Evolutionary conservation across 768 basidiomycete species (phyloP).

Genomic region (Nidularia pulvinata): DNA sequence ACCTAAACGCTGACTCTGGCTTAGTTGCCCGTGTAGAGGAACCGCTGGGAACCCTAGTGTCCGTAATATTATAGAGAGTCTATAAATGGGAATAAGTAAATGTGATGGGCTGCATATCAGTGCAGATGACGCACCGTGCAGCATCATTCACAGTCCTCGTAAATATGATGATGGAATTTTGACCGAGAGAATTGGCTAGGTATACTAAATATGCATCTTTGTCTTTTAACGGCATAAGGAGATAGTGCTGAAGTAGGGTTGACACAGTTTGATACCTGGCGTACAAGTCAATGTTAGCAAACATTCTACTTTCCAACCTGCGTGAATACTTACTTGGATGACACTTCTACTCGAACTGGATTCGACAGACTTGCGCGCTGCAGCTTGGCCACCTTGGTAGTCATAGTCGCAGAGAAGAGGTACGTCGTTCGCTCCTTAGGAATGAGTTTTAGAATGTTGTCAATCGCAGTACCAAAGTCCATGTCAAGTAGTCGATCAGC

Average conservation of each 20-base stretch:
- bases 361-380: conserved; percentile 93
- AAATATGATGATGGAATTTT: conserved; percentile 95
- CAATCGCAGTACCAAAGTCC: conserved; percentile 95
- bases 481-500: conserved; percentile 95
- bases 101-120: not conserved
- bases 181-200: conserved; percentile 84
- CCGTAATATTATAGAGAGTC: conserved; percentile 87
- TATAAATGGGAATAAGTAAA: conserved; percentile 16
- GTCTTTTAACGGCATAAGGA: conserved; percentile 88
- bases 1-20: conserved; percentile 91
- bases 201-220: conserved; percentile 93
- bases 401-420: conserved; percentile 99
- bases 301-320: no score
- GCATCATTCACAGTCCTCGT: conserved; percentile 96
- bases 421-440: conserved; percentile 95
- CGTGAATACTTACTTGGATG: conserved; percentile 68
- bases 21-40: conserved; percentile 93
- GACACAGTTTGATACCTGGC: conserved; percentile 94
- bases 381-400: conserved; percentile 95
- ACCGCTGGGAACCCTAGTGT: conserved; percentile 93
- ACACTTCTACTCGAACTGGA: conserved; percentile 93
- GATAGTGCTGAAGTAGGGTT: conserved; percentile 93
- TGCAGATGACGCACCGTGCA: conserved; percentile 70
- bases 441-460: conserved; percentile 94
- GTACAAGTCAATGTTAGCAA: conserved; percentile 1